Percentiles rank a stretch among this genome's conserved stretches.
Evolutionary conservation across 108 stramenopile genomes (phyloP).

Genomic region (Cyclotella baltica): DNA sequence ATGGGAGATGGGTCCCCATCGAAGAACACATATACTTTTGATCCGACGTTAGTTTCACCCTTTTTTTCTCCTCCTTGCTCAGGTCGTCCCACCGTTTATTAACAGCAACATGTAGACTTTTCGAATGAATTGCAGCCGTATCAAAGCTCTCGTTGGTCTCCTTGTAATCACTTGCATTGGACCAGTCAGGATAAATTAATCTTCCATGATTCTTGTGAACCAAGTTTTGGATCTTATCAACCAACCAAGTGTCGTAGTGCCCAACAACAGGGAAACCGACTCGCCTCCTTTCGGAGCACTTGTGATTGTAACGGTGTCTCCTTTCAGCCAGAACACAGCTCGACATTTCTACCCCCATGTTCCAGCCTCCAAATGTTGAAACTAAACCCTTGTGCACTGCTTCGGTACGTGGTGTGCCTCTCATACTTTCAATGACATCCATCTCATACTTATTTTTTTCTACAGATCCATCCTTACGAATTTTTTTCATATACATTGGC

Average conservation of each 20-base stretch:
- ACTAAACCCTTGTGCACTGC: slow-evolving; percentile 34
- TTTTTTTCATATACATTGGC: slow-evolving; percentile 12
- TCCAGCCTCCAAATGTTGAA: slow-evolving; percentile 34
- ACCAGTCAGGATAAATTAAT: slow-evolving; percentile 36
- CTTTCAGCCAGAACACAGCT: slow-evolving; percentile 20
- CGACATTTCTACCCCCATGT: slow-evolving; percentile 31
- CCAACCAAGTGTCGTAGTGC: slow-evolving; percentile 34
- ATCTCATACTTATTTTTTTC: slow-evolving; percentile 26
- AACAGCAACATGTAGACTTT: slow-evolving; percentile 12
- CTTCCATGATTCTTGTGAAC: slow-evolving; percentile 19
- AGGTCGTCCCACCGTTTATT: not conserved
- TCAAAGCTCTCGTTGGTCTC: slow-evolving; percentile 36
- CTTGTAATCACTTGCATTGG: slow-evolving; percentile 46
- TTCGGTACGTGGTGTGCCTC: slow-evolving; percentile 37
- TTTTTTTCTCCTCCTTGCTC: slow-evolving; percentile 7
- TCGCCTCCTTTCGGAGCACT: slow-evolving; percentile 12
- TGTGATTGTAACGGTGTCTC: slow-evolving; percentile 39
- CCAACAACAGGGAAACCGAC: slow-evolving; percentile 35
- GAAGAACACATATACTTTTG: slow-evolving; percentile 24
- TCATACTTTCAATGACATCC: slow-evolving; percentile 33
- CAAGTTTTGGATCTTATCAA: slow-evolving; percentile 41
- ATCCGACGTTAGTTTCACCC: slow-evolving; percentile 23
- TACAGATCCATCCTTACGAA: slow-evolving; percentile 16
- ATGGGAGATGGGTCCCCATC: slow-evolving; percentile 19
- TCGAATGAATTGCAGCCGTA: slow-evolving; percentile 18